phyloP scores from a whole-genome alignment of 2,329 filamentous ascomycete genomes.

The Aspergillus sp. region DNA sequence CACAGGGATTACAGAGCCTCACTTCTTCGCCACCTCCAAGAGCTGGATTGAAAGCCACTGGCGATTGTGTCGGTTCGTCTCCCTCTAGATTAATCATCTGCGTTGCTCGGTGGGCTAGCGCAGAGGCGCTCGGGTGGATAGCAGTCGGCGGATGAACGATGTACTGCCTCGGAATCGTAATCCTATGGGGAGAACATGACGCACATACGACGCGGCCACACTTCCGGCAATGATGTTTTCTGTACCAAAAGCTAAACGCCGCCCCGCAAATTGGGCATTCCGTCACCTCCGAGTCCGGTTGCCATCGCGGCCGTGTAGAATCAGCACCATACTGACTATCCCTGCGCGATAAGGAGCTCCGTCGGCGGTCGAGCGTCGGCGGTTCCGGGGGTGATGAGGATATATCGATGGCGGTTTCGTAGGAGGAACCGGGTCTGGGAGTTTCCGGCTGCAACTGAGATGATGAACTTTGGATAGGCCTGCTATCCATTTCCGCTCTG shows the following conservation, averaged over 20 bases:
- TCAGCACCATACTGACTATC: conserved; percentile 28
- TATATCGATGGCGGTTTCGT: conserved; percentile 39
- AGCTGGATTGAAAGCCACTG: conserved; percentile 49
- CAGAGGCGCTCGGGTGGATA: conserved; percentile 46
- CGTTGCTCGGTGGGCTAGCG: conserved; percentile 47
- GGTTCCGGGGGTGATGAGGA: conserved; percentile 35
- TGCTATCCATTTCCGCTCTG: conserved; percentile 28
- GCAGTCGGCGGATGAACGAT: conserved; percentile 77
- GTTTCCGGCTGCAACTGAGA: conserved; percentile 21
- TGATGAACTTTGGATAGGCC: conserved; percentile 30
- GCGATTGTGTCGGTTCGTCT: conserved; percentile 35
- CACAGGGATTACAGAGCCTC: conserved; percentile 73
- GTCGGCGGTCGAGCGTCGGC: conserved; percentile 15
- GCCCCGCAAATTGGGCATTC: conserved; percentile 78
- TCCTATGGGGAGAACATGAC: conserved; percentile 88
- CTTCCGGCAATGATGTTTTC: conserved; percentile 96
- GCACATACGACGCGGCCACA: conserved; percentile 92
- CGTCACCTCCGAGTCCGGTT: conserved; percentile 81
- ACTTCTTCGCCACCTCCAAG: conserved; percentile 70
- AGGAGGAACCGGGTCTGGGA: conserved; percentile 33
- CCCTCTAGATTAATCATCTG: conserved; percentile 54
- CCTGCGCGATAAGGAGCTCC: conserved; percentile 23
- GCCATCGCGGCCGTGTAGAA: conserved; percentile 76
- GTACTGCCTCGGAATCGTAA: conserved; percentile 90
- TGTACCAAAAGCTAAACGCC: conserved; percentile 80